Evolutionary conservation across 2,329 filamentous ascomycete genomes (phyloP).

Genomic region (Penicillium sp.): DNA sequence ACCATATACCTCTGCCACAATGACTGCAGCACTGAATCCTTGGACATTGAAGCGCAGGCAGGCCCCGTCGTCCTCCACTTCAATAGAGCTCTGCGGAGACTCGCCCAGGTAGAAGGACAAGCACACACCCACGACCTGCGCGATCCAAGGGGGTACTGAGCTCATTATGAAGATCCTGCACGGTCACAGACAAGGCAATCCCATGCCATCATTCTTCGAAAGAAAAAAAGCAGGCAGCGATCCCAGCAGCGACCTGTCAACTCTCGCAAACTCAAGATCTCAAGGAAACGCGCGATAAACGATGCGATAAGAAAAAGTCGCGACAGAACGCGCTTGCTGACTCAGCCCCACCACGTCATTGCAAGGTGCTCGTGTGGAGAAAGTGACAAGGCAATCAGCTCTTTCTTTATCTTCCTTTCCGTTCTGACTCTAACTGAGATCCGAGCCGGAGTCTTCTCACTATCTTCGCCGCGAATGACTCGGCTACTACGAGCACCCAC

Average conservation of each 20-base stretch:
- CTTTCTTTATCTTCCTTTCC: neutral
- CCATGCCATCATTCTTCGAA: neutral
- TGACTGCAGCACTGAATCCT: constrained; percentile 13
- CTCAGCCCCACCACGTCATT: constrained; percentile 33
- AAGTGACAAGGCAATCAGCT: constrained; percentile 6
- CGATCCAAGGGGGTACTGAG: constrained; percentile 24
- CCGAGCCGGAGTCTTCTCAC: neutral
- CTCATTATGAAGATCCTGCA: constrained; percentile 23
- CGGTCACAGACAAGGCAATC: neutral
- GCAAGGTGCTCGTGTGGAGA: constrained; percentile 20
- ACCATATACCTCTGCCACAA: constrained; percentile 30
- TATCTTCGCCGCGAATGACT: constrained; percentile 7
- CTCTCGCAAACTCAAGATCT: neutral
- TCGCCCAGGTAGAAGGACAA: constrained; percentile 20
- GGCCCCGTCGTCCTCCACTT: constrained; percentile 33
- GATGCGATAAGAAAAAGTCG: constrained; percentile 11
- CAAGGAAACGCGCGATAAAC: constrained; percentile 11
- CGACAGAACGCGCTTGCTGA: constrained; percentile 7
- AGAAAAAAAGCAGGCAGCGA: neutral
- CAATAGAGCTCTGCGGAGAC: constrained; percentile 5
- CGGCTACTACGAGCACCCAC: constrained; percentile 1
- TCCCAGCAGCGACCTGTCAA: neutral
- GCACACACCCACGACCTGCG: constrained; percentile 22
- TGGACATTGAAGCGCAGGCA: constrained; percentile 29
- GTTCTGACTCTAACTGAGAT: neutral